Evolutionary conservation across 192 early-diverging fungal genomes (phyloP), one percentile per base, ranked within the genome.

Genomic region (Coemansia umbellata): DNA sequence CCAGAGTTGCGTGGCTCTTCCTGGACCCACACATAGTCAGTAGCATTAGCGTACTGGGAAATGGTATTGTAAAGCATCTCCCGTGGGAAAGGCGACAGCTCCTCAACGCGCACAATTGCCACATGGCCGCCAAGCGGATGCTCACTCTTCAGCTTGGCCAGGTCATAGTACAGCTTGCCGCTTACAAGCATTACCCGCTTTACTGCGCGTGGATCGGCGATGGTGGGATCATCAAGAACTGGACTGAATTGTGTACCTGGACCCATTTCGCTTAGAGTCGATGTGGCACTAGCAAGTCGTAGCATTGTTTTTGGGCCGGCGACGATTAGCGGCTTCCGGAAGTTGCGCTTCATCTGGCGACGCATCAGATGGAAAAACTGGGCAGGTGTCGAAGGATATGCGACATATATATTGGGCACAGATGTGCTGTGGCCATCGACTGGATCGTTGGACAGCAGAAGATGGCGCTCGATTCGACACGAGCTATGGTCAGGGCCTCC

Each of bases 1-100:
- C 95, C 95, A 37, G 87, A 82, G 58, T 98, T 98, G 69, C 94
- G 86, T 19, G 93, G 90, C 69, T 98, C 95, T 63, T 98, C 95
- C 55, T 90, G 88, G 36, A 83, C 83, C 85, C 86, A 91, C 4
- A 86, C 76, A 66, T 84, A 89, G 44, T 87, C 85, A 48, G 78
- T 75, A 8, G 85, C 85, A n/a, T 81, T 80, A 2, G 57, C 55
- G 66, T 84, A 94, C 47, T 78, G 78, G n/a, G 76, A 58, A 21
- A 97, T 55, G 33, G 85, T 83, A 14, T 63, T 37, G 63, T 78
- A 62, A 9, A 94, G 62, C 31, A 89, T 84, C 6, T 82, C 69
- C 31, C 76, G 80, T 4, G 95, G 95, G 80, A 96, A 92, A 30
- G 95, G 95, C 26, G 85, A 83, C 53, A 98, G 69, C 79, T 98